Base-by-base conservation (phyloP, 306 rosid genomes). In the Alnus rubra region DNA sequence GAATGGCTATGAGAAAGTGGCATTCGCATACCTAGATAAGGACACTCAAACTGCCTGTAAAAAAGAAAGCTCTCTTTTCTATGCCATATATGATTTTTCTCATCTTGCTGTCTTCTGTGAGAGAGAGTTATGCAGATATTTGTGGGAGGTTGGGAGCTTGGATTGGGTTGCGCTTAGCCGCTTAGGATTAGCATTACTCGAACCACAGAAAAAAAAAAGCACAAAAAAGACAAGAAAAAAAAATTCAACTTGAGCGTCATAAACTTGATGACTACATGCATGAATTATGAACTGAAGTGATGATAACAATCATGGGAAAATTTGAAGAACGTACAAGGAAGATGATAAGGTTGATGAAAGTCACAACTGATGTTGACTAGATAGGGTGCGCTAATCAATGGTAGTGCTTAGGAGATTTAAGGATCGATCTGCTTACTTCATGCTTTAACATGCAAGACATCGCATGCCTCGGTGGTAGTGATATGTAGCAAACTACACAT, bases 391-490 rank as follows among this genome's bases (percentile, higher is more conserved):
- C 52, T 49, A 23, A 4, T 16, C 8, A 4, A 53, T 4, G 19
- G 59, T 53, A 56, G 63, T 56, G 63, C 63, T 18, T 56, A 6
- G 19, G 63, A 56, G 63, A 56, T 56, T 56, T 56, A n/a, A 48
- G 59, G 9, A 19, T 55, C 62, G 6, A 4, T 42, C 30, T 33
- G 37, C 44, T 39, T 39, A 39, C 44, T 39, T 39, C 44, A 39
- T 39, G 44, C 44, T 39, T 39, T 39, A 39, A 23, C 28, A 23
- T 23, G 28, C 44, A 2, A 39, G 44, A 39, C 44, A 39, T 39
- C 44, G 44, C 44, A 39, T 39, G 44, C 44, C 44, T 39, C 44
- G 44, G 44, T 39, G 44, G 44, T 39, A 5, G 44, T 39, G 44
- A 39, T 39, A 5, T 39, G 44, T 39, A 39, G 44, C 44, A 39